Evolutionary conservation across 176 grass and related monocot genomes (phyloP), one percentile per base, ranked within the genome.

Genomic region (Ananas comosus): DNA sequence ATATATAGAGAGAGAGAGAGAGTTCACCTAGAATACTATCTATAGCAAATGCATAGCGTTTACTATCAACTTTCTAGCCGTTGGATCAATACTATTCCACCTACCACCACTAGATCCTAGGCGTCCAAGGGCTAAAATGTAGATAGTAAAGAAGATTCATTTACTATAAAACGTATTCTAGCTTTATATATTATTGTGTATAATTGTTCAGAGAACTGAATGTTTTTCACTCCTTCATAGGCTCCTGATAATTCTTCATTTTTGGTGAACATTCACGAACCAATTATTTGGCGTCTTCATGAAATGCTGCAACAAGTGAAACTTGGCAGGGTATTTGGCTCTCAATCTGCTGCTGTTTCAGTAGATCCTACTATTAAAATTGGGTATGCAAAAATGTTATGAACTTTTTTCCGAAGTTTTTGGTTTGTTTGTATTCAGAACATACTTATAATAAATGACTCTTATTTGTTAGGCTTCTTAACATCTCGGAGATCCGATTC

Each of bases 281-380:
- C 80, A 70, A 87, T 92, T 76, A 97, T 97, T 79, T 97, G 89
- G 93, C 93, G 89, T 48, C 83, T 96, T 70, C 79, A 90, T 57
- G 86, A 96, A 80, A 96, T 97, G 89, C 74, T 97, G 65, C 93
- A 90, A 77, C 89, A 90, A 74, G 79, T 87, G 49, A 92, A 92
- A 80, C 67, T 92, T 24, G 79, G 79, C 57, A 86, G 86, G 58
- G 72, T 92, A 85, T 81, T 78, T 74, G 78, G 71, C 68, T 83
- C 82, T 68, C 77, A 88, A 64, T 70, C 86, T 68, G 78, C 86
- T 73, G 83, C 89, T 90, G 93, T 92, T 87, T 92, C 93, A 66
- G 78, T 97, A 18, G 93, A 97, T 75, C 93, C 89, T 68, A 78
- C 89, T 49, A 79, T 97, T 78, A 97, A 90, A 90, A 90, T 97